These are phyloP conservation scores for Magnolia officinalis DNA, from an alignment of 164 flowering plant genomes.

Conservation along the genomic window DNA sequence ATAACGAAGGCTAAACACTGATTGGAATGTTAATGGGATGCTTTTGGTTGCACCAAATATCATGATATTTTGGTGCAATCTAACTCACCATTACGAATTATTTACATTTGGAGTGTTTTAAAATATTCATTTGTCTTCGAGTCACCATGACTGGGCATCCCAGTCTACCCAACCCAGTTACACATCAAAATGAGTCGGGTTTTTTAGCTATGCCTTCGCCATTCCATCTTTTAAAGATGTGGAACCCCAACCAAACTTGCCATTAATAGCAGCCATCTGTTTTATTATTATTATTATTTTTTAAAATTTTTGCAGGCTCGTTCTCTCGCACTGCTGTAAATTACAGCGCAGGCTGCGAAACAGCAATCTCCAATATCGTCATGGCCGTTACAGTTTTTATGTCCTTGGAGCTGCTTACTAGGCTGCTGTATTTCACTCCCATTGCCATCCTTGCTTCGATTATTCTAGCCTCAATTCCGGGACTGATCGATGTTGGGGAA, in stretches of 20 bases:
- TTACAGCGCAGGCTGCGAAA: conserved; percentile 74
- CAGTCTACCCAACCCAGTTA: not conserved
- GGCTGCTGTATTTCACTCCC: conserved; percentile 80
- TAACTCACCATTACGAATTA: too few relatives aligned
- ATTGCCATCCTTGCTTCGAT: conserved; percentile 73
- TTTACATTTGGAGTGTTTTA: too few relatives aligned
- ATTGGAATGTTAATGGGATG: too few relatives aligned
- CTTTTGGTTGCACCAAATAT: too few relatives aligned
- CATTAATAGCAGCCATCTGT: not conserved
- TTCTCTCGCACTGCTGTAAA: conserved; percentile 91
- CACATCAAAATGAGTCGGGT: not conserved
- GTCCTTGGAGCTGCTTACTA: conserved; percentile 51
- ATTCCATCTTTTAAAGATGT: not conserved
- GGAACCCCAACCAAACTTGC: not conserved
- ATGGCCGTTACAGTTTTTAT: conserved; percentile 72
- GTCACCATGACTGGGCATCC: too few relatives aligned
- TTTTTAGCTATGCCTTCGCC: not conserved
- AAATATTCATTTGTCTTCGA: too few relatives aligned
- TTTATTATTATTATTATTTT: not conserved
- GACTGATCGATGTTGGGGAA: conserved; percentile 59
- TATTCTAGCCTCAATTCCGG: conserved; percentile 77
- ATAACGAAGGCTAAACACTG: too few relatives aligned
- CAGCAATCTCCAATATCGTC: conserved; percentile 76
- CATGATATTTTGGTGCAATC: too few relatives aligned
- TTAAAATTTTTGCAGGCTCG: conserved; percentile 48